Percentiles rank a stretch among this genome's conserved stretches.
These are phyloP conservation scores for Diaporthe australafricana DNA, from an alignment of 2,329 filamentous ascomycete genomes.

Conservation along the genomic window DNA sequence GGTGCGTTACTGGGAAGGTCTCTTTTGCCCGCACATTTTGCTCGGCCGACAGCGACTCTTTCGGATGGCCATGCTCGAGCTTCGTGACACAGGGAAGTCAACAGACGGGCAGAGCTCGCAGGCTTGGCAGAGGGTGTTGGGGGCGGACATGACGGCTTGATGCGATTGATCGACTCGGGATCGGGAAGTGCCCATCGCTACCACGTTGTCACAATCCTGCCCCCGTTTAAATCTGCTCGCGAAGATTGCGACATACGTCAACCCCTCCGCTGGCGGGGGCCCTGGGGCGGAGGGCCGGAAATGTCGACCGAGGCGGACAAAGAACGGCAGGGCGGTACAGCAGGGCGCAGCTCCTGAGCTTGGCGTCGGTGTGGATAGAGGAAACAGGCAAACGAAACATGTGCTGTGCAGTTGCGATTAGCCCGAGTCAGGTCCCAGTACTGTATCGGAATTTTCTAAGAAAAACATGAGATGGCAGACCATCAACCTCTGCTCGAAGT, in stretches of 20 bases:
- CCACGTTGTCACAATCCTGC: neutral
- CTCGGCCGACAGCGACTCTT: neutral
- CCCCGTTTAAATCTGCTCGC: constrained; percentile 6
- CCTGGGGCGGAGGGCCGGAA: constrained; percentile 13
- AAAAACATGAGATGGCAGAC: constrained; percentile 18
- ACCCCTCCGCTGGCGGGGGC: constrained; percentile 25
- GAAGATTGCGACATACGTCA: constrained; percentile 7
- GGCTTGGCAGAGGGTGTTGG: constrained; percentile 3
- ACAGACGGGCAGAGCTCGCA: neutral
- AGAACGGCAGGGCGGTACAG: neutral
- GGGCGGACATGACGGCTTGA: constrained; percentile 16
- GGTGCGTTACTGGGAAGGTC: neutral
- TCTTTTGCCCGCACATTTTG: neutral
- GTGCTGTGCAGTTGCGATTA: constrained; percentile 9
- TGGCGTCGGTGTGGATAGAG: constrained; percentile 17
- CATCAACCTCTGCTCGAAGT: neutral
- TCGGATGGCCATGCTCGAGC: constrained; percentile 10
- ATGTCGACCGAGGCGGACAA: constrained; percentile 22
- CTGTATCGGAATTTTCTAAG: constrained; percentile 23
- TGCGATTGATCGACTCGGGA: constrained; percentile 25
- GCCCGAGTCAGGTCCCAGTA: constrained; percentile 1
- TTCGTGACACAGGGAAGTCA: neutral
- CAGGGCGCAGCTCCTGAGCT: neutral
- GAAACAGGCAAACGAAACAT: constrained; percentile 17
- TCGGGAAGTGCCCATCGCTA: constrained; percentile 6